Conservation (phyloP, 2,329 filamentous ascomycete genomes). For the Plenodomus biglobosus region DNA sequence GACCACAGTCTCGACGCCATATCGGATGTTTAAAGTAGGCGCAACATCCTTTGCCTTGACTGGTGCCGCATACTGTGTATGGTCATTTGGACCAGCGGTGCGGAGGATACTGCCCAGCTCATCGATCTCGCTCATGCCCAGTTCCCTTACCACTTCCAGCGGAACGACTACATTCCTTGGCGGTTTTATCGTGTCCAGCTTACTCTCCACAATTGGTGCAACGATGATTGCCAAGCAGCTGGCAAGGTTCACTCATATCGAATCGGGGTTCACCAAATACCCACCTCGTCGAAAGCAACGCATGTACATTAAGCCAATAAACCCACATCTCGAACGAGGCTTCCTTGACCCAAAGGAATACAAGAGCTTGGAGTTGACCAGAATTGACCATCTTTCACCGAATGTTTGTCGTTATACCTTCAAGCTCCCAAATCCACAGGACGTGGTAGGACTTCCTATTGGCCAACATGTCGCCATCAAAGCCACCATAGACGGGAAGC, state of each 20-base stretch:
- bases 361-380: neutral
- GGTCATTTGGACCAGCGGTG: neutral
- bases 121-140: neutral
- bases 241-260: conserved; percentile 4
- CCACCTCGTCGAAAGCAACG: neutral
- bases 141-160: neutral
- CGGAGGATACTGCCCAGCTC: neutral
- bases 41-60: neutral
- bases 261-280: neutral
- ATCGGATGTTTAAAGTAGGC: neutral
- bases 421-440: conserved; percentile 20
- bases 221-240: conserved; percentile 4
- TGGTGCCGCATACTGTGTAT: neutral
- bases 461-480: conserved; percentile 41
- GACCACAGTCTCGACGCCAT: neutral
- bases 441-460: conserved; percentile 39
- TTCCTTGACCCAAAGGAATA: neutral
- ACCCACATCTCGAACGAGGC: neutral
- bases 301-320: neutral
- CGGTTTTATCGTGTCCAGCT: conserved; percentile 3
- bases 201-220: neutral
- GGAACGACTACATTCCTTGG: conserved; percentile 1
- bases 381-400: conserved; percentile 17
- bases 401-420: conserved; percentile 30
- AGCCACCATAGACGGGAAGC: conserved; percentile 67